Evolutionary conservation across 805 yeast genomes (phyloP), one percentile per base, ranked within the genome.

Genomic region (Candida sanyiensis): DNA sequence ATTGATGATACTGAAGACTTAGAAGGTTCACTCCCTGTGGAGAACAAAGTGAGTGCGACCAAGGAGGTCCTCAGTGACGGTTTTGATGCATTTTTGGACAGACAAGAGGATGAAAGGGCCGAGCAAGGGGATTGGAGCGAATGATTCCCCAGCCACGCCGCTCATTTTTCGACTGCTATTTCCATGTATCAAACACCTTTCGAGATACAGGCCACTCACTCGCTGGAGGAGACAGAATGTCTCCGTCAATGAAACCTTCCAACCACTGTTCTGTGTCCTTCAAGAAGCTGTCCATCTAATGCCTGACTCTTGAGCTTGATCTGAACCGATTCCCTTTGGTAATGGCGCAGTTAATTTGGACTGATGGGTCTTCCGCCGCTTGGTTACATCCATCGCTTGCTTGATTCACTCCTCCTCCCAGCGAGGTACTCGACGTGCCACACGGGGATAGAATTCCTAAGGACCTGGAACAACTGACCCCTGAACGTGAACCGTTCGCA

Each of bases 1-100:
- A 42, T 49, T 2, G 47, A 50, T 28, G 58, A 54, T 22, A 35
- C 49, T 28, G 31, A 33, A 5, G 42, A 28, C 12, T n/a, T 28
- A 13, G 27, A 37, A 17, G 13, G 27, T 20, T 28, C 27, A 19
- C 16, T 29, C 8, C 19, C 12, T 12, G 33, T 29, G 5, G 33
- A 24, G n/a, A 28, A 30, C 6, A 28, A 7, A 4, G 26, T 12
- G 17, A 16, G 17, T n/a, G 8, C 28, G n/a, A 32, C 19, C 25
- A 8, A 25, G 21, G 20, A 20, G n/a, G 23, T 24, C 9, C 28
- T 40, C 19, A 47, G 20, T 15, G 42, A 49, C 18, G 59, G 47
- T 19, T 51, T 53, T 23, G 58, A 55, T 38, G 49, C 49, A 2
- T 55, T 27, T 26, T 26, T 55, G 28, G 58, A 53, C 20, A 28